Evolutionary conservation across 2,329 filamentous ascomycete genomes (phyloP), one percentile per base, ranked within the genome.

Genomic region (Colletotrichum eremochloae): DNA sequence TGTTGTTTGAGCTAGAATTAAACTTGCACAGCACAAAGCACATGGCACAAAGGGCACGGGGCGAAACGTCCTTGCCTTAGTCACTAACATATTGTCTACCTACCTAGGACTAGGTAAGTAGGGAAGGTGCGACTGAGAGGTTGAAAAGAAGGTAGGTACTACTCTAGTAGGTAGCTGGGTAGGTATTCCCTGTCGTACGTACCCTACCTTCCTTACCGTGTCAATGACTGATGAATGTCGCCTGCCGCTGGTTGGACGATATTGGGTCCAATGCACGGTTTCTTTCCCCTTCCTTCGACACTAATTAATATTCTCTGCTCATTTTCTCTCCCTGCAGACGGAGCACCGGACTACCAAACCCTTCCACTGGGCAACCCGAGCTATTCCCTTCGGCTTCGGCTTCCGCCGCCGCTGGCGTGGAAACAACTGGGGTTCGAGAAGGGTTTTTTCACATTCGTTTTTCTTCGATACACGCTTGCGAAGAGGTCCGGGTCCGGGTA

Each of bases 351-450:
- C 69, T 24, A 69, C 69, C 29, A 68, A 63, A 63, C 66, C 66
- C 69, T 69, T 72, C 48, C 69, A 72, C 69, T 55, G 60, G 62
- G 69, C 69, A 72, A 72, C 69, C 69, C 69, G 69, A 53, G 33
- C 31, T 72, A 68, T 68, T 38, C 65, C 38, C 60, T 63, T 63
- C 11, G 44, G 33, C 20, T 56, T 38, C 53, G 53, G 53, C 31
- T 50, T 52, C 44, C 60, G 60, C 60, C 60, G 46, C 52, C 60
- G 29, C 60, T 63, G 31, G 24, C 53, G 60, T 53, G 57, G 60
- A 60, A 52, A 64, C 60, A 67, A 61, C 58, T n/a, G 53, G 67
- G 69, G 57, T 38, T n/a, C 44, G 58, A 46, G 42, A 63, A 68
- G 50, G 42, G 24, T 69, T 63, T 36, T 31, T 56, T 18, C 29